Percentiles rank a stretch among this genome's conserved stretches.
Conservation (phyloP, 2,329 filamentous ascomycete species). For the Diaporthe amygdali region DNA sequence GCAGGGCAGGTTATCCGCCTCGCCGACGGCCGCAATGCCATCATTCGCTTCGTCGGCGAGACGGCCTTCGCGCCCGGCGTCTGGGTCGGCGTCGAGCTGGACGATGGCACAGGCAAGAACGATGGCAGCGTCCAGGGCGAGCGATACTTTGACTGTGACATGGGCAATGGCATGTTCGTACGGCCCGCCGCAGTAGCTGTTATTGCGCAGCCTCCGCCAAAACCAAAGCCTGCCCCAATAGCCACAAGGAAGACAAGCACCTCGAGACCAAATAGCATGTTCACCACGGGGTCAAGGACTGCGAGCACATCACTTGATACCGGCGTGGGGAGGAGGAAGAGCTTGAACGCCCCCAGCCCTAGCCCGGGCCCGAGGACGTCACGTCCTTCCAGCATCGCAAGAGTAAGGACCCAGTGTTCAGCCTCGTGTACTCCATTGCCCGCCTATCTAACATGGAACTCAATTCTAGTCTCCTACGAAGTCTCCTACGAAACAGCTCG, state of each 20-base stretch:
- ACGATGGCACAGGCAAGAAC: slow-evolving; percentile 85
- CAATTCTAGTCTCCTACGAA: slow-evolving; percentile 72
- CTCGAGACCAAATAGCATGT: slow-evolving; percentile 54
- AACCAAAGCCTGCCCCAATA: slow-evolving; percentile 46
- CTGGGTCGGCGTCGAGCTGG: slow-evolving; percentile 90
- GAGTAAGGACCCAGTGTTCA: slow-evolving; percentile 48
- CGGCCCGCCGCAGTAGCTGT: slow-evolving; percentile 72
- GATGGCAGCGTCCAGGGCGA: slow-evolving; percentile 89
- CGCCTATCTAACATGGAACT: slow-evolving; percentile 12
- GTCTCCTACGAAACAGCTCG: slow-evolving; percentile 78
- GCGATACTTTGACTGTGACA: slow-evolving; percentile 85
- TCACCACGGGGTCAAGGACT: slow-evolving; percentile 44
- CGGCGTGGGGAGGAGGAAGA: slow-evolving; percentile 66
- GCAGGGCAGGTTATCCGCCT: slow-evolving; percentile 80
- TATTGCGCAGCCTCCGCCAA: slow-evolving; percentile 53
- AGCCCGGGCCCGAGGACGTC: slow-evolving; percentile 67
- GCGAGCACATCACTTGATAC: slow-evolving; percentile 54
- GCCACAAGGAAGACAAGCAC: slow-evolving; percentile 41
- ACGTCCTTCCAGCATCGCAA: slow-evolving; percentile 60
- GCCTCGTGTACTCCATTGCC: background rate
- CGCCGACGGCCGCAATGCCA: slow-evolving; percentile 76
- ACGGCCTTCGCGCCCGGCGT: slow-evolving; percentile 82
- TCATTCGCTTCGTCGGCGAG: slow-evolving; percentile 80
- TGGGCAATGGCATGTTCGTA: slow-evolving; percentile 83
- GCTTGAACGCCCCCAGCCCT: slow-evolving; percentile 74